phyloP scores from a whole-genome alignment of 495 filamentous ascomycete species.

The Entonaema liquescens region DNA sequence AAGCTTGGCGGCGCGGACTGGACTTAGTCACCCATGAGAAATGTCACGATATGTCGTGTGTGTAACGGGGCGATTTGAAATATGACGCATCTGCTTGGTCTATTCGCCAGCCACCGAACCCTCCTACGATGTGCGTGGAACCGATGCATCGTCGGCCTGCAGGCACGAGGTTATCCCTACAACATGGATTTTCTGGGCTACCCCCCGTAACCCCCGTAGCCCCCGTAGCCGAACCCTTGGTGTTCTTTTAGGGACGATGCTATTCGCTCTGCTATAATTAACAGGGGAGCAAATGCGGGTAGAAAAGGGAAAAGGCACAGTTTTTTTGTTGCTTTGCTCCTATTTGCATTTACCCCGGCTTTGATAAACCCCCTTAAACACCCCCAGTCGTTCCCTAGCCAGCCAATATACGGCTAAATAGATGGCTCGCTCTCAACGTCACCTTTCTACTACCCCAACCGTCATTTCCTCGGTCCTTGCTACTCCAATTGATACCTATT shows the following conservation, averaged over 20 bases:
- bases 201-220: slow-evolving; percentile 10
- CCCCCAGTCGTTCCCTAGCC: slow-evolving; percentile 14
- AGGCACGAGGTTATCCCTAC: slow-evolving; percentile 39
- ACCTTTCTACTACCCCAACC: slow-evolving; percentile 37
- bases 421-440: slow-evolving; percentile 37
- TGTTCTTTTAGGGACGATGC: slow-evolving; percentile 15
- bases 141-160: slow-evolving; percentile 31
- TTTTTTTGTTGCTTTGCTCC: slow-evolving; percentile 15
- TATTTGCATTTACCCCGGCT: slow-evolving; percentile 36
- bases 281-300: slow-evolving; percentile 19
- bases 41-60: slow-evolving; percentile 21
- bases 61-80: slow-evolving; percentile 39
- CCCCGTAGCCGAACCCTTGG: slow-evolving; percentile 14
- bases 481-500: slow-evolving; percentile 37
- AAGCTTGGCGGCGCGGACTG: slow-evolving; percentile 30
- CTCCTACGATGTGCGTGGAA: slow-evolving; percentile 22
- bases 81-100: slow-evolving; percentile 42
- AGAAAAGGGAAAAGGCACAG: slow-evolving; percentile 35
- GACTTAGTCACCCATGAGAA: slow-evolving; percentile 36
- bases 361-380: slow-evolving; percentile 33
- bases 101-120: slow-evolving; percentile 26
- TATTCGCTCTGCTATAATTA: slow-evolving; percentile 37
- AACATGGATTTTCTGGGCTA: slow-evolving; percentile 16
- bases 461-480: slow-evolving; percentile 40
- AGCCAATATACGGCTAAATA: slow-evolving; percentile 49